Conservation (phyloP, 257 asterid species). For the Solanum appendiculatum region DNA sequence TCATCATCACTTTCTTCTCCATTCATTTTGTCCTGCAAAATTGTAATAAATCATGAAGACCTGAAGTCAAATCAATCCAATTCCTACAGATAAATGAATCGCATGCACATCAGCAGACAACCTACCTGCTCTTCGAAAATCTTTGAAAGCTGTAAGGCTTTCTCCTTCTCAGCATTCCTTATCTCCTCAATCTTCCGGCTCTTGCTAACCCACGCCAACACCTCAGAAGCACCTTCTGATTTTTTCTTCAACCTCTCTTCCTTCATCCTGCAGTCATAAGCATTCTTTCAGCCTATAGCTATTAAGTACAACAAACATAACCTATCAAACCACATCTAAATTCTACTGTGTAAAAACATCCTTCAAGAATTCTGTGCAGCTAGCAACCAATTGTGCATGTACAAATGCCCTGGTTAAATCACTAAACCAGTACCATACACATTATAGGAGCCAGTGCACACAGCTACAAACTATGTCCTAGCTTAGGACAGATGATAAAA, state of each 20-base stretch:
- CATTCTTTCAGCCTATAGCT: background rate
- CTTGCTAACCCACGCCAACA: slow-evolving; percentile 69
- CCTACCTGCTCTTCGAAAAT: slow-evolving; percentile 89
- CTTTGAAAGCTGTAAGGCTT: slow-evolving; percentile 72
- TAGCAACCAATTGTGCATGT: background rate
- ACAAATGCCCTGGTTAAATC: background rate
- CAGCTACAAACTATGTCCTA: background rate
- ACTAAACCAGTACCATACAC: background rate
- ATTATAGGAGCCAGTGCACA: background rate
- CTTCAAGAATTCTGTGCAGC: background rate
- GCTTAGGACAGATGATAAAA: background rate
- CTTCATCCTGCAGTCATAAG: slow-evolving; percentile 48
- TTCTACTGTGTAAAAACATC: background rate
- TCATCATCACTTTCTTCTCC: slow-evolving; percentile 81
- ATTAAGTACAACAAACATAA: background rate
- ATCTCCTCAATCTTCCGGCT: slow-evolving; percentile 79
- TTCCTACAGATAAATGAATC: background rate
- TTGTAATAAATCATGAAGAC: background rate
- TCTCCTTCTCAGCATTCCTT: slow-evolving; percentile 63
- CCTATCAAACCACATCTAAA: background rate
- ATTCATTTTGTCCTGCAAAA: slow-evolving; percentile 70
- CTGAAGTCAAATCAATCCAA: background rate
- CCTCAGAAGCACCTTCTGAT: slow-evolving; percentile 69
- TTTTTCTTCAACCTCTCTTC: slow-evolving; percentile 71
- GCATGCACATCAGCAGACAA: slow-evolving; percentile 3